Evolutionary conservation across 768 basidiomycete genomes (phyloP).

Genomic region (Tricholoma flavovirens): DNA sequence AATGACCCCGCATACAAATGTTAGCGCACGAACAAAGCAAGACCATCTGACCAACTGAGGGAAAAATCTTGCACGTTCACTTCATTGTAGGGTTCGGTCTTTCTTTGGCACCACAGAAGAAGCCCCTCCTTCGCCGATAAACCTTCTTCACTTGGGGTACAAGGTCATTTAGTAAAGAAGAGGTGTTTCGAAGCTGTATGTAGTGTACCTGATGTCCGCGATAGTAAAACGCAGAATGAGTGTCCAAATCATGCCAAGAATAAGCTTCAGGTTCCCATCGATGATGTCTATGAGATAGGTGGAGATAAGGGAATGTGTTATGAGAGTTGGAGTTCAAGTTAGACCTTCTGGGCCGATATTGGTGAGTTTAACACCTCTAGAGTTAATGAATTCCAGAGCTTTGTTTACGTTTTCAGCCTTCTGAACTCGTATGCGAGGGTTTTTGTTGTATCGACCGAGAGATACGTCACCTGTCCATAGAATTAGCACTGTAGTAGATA

Average conservation of each 20-base stretch:
- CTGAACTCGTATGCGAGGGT: conserved; percentile 88
- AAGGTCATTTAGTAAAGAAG: conserved; percentile 10
- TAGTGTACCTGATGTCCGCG: conserved; percentile 87
- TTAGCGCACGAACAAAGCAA: conserved; percentile 71
- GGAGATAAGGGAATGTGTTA: conserved; percentile 4
- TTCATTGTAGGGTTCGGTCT: conserved; percentile 86
- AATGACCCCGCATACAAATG: background rate
- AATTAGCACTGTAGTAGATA: background rate
- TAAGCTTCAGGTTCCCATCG: conserved; percentile 97
- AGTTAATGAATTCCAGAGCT: conserved; percentile 92
- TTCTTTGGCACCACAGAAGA: conserved; percentile 96
- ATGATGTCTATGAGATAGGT: conserved; percentile 72
- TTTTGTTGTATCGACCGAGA: conserved; percentile 91
- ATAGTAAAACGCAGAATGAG: conserved; percentile 96
- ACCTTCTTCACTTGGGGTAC: conserved; percentile 77
- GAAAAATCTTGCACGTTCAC: conserved; percentile 95
- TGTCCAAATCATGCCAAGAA: conserved; percentile 99
- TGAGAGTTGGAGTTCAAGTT: conserved; percentile 4
- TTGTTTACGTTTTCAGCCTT: conserved; percentile 98
- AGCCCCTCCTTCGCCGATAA: conserved; percentile 98
- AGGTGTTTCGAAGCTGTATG: background rate
- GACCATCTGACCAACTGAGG: conserved; percentile 87
- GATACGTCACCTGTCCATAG: conserved; percentile 65
- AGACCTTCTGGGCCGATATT: conserved; percentile 96
- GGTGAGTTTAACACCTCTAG: conserved; percentile 89